These are phyloP conservation scores for Tetrahymena borealis DNA, from an alignment of 73 alveolate genomes.

Conservation along the genomic window DNA sequence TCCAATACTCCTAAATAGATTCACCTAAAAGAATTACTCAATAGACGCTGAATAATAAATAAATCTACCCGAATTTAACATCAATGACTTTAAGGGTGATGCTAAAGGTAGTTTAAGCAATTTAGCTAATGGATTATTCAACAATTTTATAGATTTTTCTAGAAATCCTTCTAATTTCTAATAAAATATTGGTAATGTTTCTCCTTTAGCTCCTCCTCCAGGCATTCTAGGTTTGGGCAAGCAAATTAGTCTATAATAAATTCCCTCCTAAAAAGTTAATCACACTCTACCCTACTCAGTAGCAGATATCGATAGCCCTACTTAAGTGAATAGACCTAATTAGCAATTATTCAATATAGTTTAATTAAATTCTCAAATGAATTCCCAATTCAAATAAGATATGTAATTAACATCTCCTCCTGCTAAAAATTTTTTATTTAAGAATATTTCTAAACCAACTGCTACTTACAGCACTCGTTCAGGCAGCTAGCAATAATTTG, in stretches of 20 bases:
- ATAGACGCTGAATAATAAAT: not conserved
- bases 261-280: not conserved
- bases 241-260: not conserved
- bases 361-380: not conserved
- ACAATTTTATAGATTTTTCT: not conserved
- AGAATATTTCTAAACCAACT: too few species aligned
- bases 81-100: not conserved
- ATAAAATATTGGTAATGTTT: not conserved
- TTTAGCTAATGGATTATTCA: not conserved
- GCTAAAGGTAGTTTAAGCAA: not conserved
- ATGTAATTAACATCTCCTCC: not conserved
- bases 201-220: not conserved
- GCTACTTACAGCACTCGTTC: not conserved
- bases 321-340: not conserved
- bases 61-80: not conserved
- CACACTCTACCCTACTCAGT: not conserved
- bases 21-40: not conserved
- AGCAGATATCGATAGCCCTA: not conserved
- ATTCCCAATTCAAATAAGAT: not conserved
- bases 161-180: not conserved
- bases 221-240: not conserved
- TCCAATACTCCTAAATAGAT: not conserved
- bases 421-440: not conserved
- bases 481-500: not conserved
- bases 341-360: not conserved